These are phyloP conservation scores for Fusarium pseudocircinatum DNA, from an alignment of 2,329 filamentous ascomycete species.

Conservation along the genomic window DNA sequence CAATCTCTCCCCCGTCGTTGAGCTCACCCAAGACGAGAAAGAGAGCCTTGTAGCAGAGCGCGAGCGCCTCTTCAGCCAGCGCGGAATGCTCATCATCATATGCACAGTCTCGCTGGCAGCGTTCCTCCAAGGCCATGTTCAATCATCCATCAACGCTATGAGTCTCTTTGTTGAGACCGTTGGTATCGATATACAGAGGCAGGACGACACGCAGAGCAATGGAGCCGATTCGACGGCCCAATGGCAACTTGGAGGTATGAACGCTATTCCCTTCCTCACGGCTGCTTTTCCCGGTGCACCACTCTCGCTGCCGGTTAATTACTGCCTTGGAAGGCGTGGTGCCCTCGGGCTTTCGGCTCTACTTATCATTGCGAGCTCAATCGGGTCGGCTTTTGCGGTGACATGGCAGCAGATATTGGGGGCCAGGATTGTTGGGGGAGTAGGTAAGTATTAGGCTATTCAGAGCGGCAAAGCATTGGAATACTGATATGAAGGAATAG, in stretches of 20 bases:
- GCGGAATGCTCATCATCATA: constrained; percentile 32
- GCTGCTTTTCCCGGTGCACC: constrained; percentile 50
- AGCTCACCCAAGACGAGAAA: constrained; percentile 2
- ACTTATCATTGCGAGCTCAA: constrained; percentile 51
- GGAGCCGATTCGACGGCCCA: not conserved
- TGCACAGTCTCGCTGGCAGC: constrained; percentile 53
- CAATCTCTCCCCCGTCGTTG: not conserved
- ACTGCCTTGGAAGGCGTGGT: constrained; percentile 51
- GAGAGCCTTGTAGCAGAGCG: constrained; percentile 29
- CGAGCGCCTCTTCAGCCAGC: constrained; percentile 43
- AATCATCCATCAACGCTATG: constrained; percentile 53
- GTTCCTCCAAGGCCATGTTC: constrained; percentile 55
- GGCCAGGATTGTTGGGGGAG: constrained; percentile 38
- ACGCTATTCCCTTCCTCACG: constrained; percentile 50
- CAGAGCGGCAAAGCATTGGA: not conserved
- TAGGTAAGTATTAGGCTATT: constrained; percentile 8
- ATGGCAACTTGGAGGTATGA: constrained; percentile 46
- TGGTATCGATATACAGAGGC: constrained; percentile 3
- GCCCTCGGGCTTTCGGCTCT: constrained; percentile 51
- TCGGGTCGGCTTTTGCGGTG: constrained; percentile 47
- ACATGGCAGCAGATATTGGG: constrained; percentile 47
- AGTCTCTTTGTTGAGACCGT: constrained; percentile 43
- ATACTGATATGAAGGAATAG: constrained; percentile 26
- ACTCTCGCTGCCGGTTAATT: constrained; percentile 51
- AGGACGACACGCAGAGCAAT: not conserved